Evolutionary conservation across 2,329 filamentous ascomycete genomes (phyloP), one percentile per base, ranked within the genome.

Genomic region (Eurotiales sp.): DNA sequence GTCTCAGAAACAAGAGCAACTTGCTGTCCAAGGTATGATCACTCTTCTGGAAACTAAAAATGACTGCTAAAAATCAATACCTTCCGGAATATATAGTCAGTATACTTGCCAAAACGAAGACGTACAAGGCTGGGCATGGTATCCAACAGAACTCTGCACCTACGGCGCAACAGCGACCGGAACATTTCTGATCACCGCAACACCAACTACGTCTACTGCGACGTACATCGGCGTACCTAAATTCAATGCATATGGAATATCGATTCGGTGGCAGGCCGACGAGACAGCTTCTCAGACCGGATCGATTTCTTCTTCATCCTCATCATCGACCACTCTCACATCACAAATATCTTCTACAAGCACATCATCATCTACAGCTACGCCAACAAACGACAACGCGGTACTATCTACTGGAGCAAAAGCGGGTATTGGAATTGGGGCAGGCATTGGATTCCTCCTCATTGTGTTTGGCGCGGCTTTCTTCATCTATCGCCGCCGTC

Each of bases 211-310:
- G n/a, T n/a, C n/a, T n/a, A 40, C 42, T 32, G 44, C 49, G 7
- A 51, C 49, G 8, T 37, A 44, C 10, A 46, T 21, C 25, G 49
- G 49, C 27, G 17, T 17, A 8, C 22, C 49, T 4, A 46, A 46
- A 15, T 29, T 51, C 8, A 51, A 51, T 41, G 49, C 49, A 41
- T 51, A 51, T 15, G 49, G 49, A 15, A 39, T 51, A n/a, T 22
- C 44, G 14, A 34, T 51, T 17, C 23, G 49, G 25, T 51, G 41
- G 41, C 49, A 51, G 19, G n/a, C 25, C 6, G 30, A 30, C 25
- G 19, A 50, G 15, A 19, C 29, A 5, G 36, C 32, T 22, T 14
- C 41, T 8, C 41, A 36, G 32, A 45, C 25, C 12, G 36, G 15
- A 8, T 22, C 23, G 1, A 23, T 32, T 1, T 46, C 42, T 8